These are phyloP conservation scores for Daldinia sp. DNA, from an alignment of 2,329 filamentous ascomycete species.

Conservation along the genomic window DNA sequence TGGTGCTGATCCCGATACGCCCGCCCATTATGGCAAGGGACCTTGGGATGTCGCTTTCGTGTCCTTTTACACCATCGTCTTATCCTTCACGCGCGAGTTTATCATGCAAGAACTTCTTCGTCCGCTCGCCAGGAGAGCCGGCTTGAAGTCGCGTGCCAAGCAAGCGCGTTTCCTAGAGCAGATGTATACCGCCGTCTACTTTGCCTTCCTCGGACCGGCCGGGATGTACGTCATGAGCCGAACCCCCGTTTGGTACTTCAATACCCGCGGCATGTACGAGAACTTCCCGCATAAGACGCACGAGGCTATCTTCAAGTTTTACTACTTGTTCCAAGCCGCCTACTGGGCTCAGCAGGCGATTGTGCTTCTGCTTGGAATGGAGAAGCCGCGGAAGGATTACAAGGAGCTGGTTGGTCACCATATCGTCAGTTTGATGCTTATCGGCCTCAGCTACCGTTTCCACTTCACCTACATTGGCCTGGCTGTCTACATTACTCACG, in stretches of 20 bases:
- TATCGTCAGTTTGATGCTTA: conserved; percentile 85
- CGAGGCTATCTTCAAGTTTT: conserved; percentile 86
- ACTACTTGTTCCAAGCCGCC: conserved; percentile 91
- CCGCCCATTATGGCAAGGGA: conserved; percentile 87
- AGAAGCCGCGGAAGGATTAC: conserved; percentile 95
- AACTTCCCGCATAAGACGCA: conserved; percentile 84
- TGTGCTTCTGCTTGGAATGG: conserved; percentile 83
- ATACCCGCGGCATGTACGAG: conserved; percentile 89
- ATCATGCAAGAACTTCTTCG: conserved; percentile 90
- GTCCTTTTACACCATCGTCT: conserved; percentile 84
- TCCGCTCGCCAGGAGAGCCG: conserved; percentile 74
- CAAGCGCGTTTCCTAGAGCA: conserved; percentile 96
- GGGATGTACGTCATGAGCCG: conserved; percentile 90
- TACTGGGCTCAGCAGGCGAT: conserved; percentile 97
- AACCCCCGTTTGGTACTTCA: conserved; percentile 96
- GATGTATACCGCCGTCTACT: conserved; percentile 92
- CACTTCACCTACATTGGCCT: conserved; percentile 96
- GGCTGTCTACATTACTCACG: conserved; percentile 92
- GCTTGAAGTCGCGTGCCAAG: conserved; percentile 77
- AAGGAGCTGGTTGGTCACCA: conserved; percentile 93
- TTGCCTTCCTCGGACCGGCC: conserved; percentile 79
- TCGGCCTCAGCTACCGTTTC: conserved; percentile 89
- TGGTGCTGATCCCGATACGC: conserved; percentile 51
- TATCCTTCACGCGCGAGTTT: conserved; percentile 94
- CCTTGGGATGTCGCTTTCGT: conserved; percentile 86